phyloP scores from a whole-genome alignment of 108 stramenopile genomes.

The Nitzschia sp. region DNA sequence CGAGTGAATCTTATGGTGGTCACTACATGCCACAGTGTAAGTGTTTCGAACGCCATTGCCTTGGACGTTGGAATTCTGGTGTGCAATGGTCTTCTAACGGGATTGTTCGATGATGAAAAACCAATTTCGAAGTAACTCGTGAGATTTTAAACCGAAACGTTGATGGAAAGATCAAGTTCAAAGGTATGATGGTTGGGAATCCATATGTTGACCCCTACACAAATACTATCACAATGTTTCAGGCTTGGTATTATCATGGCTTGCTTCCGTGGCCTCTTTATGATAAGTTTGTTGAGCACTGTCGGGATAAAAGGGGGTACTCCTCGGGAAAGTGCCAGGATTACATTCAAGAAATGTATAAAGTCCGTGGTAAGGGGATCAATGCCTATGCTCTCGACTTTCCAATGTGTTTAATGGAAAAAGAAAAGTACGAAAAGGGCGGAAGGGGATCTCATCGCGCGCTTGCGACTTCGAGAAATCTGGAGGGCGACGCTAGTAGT shows the following conservation, averaged over 20 bases:
- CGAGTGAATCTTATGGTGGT: conserved; percentile 59
- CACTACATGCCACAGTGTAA: conserved; percentile 46
- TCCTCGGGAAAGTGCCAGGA: conserved; percentile 23
- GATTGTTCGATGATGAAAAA: background rate
- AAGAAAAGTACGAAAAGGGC: background rate
- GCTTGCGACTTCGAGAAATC: background rate
- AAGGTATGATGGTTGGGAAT: conserved; percentile 63
- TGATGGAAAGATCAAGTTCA: conserved; percentile 39
- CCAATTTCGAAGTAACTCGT: conserved; percentile 18
- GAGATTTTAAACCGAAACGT: conserved; percentile 39
- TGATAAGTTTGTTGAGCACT: conserved; percentile 30
- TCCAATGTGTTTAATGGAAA: conserved; percentile 60
- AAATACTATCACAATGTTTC: conserved; percentile 51
- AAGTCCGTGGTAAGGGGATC: conserved; percentile 38
- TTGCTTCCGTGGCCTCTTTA: conserved; percentile 60
- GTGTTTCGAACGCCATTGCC: conserved; percentile 2
- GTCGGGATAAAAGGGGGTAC: conserved; percentile 1
- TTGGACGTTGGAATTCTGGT: background rate
- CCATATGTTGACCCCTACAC: conserved; percentile 55
- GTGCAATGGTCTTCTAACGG: background rate
- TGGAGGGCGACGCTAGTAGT: background rate
- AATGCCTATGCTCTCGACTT: conserved; percentile 80
- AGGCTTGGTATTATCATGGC: conserved; percentile 60
- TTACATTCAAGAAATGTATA: conserved; percentile 37
- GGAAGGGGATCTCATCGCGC: no score